phyloP scores from a whole-genome alignment of 2,329 filamentous ascomycete genomes.

The Talaromyces sp. region DNA sequence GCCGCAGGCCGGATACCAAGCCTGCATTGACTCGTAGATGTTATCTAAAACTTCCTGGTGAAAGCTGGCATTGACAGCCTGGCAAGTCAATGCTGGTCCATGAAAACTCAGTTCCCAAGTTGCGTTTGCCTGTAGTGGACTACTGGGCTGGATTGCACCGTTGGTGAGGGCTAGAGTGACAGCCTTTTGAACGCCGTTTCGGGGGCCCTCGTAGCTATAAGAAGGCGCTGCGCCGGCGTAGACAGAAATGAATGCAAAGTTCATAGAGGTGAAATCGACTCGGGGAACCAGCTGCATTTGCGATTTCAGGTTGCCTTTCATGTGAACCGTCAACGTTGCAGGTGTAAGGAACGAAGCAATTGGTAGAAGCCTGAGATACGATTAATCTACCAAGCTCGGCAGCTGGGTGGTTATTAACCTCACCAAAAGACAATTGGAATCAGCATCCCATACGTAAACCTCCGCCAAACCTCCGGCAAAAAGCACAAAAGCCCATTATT shows the following conservation, averaged over 20 bases:
- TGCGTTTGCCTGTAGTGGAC: neutral
- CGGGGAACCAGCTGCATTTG: neutral
- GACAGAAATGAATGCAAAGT: no score
- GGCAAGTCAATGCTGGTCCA: neutral
- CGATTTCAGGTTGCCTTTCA: neutral
- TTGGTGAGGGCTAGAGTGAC: no score
- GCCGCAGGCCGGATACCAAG: neutral
- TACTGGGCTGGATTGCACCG: neutral
- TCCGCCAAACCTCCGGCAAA: neutral
- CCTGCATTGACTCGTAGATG: neutral
- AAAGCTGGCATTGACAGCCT: neutral
- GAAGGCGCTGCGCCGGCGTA: no score
- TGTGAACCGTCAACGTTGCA: neutral
- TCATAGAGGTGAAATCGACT: neutral
- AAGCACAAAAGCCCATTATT: neutral
- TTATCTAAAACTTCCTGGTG: neutral
- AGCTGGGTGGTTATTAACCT: no score
- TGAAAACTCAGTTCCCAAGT: neutral
- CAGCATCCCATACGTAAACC: neutral
- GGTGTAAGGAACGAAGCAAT: neutral
- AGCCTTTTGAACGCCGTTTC: no score
- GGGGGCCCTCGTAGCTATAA: no score
- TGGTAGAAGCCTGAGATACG: neutral
- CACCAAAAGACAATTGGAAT: conserved; percentile 6
- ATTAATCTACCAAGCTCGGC: no score